phyloP scores from a whole-genome alignment of 306 rosid genomes.

The Lathyrus tuberosus region DNA sequence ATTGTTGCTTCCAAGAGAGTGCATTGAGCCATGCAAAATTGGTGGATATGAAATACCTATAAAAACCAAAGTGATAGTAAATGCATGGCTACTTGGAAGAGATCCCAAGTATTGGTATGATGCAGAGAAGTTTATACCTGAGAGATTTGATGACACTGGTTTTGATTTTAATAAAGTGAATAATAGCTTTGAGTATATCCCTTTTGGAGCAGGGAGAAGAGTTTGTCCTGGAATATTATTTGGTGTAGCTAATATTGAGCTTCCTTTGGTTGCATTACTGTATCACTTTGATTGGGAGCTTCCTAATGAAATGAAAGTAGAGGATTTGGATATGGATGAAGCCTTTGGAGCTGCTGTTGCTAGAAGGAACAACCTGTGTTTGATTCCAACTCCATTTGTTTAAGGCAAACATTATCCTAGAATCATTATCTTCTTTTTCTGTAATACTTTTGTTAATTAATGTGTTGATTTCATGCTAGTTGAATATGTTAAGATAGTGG shows the following conservation, averaged over 20 bases:
- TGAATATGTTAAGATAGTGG: too few species aligned
- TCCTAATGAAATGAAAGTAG: constrained; percentile 30
- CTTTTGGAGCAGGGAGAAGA: constrained; percentile 1
- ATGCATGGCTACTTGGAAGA: neutral
- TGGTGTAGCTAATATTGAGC: constrained; percentile 35
- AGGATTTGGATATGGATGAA: constrained; percentile 40
- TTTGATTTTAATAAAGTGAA: constrained; percentile 31
- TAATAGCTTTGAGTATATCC: neutral
- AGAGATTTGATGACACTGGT: constrained; percentile 34
- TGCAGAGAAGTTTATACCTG: constrained; percentile 45
- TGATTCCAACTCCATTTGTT: constrained; percentile 32
- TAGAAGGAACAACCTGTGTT: constrained; percentile 31
- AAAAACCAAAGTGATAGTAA: neutral
- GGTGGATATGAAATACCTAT: constrained; percentile 1
- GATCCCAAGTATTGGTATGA: constrained; percentile 38
- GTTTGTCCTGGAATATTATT: constrained; percentile 16
- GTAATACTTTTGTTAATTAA: too few species aligned
- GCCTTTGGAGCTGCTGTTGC: constrained; percentile 22
- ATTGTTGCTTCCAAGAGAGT: constrained; percentile 47
- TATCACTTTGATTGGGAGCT: constrained; percentile 46
- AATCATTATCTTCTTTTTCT: too few species aligned
- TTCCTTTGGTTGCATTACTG: constrained; percentile 37
- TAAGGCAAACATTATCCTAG: neutral
- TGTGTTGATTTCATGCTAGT: too few species aligned
- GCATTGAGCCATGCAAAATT: constrained; percentile 27